Evolutionary conservation across 768 basidiomycete genomes (phyloP).

Genomic region (Roridomyces roridus): DNA sequence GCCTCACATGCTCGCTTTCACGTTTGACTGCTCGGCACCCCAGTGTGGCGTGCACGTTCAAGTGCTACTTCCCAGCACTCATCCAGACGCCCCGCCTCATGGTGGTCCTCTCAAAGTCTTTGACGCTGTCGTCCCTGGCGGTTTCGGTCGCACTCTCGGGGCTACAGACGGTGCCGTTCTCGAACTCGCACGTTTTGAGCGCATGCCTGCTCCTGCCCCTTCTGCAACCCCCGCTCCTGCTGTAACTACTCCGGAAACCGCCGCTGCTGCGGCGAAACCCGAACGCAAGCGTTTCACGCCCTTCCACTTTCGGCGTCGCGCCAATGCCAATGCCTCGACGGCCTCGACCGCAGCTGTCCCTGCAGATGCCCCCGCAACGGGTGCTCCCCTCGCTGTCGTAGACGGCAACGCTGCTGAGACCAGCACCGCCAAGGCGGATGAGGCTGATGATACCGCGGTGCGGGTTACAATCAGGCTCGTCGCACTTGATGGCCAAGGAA

Average conservation of each 20-base stretch:
- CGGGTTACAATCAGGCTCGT: constrained; percentile 80
- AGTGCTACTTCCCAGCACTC: constrained; percentile 70
- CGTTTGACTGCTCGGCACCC: constrained; percentile 90
- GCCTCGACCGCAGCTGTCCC: constrained; percentile 52
- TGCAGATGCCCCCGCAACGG: constrained; percentile 34
- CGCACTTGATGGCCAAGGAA: constrained; percentile 79
- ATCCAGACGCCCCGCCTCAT: constrained; percentile 57
- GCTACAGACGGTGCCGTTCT: constrained; percentile 81
- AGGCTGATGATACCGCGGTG: constrained; percentile 56
- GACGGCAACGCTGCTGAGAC: constrained; percentile 63
- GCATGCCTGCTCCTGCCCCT: constrained; percentile 31
- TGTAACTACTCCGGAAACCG: constrained; percentile 8
- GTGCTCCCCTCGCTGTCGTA: constrained; percentile 80
- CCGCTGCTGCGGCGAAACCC: constrained; percentile 15
- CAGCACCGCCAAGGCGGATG: constrained; percentile 50
- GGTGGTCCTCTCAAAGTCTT: constrained; percentile 57
- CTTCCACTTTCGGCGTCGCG: constrained; percentile 70
- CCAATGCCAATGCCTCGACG: constrained; percentile 36
- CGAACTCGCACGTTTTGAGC: constrained; percentile 80
- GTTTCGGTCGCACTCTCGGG: constrained; percentile 77
- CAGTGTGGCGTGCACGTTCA: constrained; percentile 83
- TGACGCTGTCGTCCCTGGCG: constrained; percentile 75
- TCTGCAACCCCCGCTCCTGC: constrained; percentile 27
- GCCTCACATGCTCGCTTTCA: constrained; percentile 83
- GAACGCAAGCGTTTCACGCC: constrained; percentile 66